phyloP scores from a whole-genome alignment of 352 stramenopile species.

The Phytophthora hybrid region DNA sequence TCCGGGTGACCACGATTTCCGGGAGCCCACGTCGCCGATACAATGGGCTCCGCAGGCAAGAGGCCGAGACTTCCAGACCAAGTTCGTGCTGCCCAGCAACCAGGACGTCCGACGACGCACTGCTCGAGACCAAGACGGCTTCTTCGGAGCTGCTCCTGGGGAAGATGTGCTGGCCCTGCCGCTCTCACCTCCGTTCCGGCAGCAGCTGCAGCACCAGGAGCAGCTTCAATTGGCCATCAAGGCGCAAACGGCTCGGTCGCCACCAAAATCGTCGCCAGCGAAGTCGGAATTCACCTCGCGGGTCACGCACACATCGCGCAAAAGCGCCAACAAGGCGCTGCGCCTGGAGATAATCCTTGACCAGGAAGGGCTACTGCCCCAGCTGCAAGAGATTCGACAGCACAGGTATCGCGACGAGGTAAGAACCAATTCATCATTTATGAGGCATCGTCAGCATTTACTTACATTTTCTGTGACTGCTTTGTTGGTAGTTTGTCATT shows the following conservation, averaged over 20 bases:
- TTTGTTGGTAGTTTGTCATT: neutral
- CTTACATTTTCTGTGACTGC: neutral
- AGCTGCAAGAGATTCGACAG: conserved; percentile 60
- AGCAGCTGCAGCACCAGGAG: conserved; percentile 31
- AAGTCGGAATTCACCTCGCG: conserved; percentile 31
- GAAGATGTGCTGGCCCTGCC: conserved; percentile 42
- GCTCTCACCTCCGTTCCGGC: conserved; percentile 43
- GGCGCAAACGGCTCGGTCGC: conserved; percentile 21
- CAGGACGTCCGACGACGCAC: conserved; percentile 67
- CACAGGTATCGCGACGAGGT: conserved; percentile 65
- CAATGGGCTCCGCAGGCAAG: conserved; percentile 30
- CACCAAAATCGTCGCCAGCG: conserved; percentile 7
- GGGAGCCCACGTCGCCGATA: conserved; percentile 37
- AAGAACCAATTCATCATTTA: conserved; percentile 9
- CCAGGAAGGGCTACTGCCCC: conserved; percentile 62
- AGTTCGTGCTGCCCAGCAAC: conserved; percentile 68
- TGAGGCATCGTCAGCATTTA: too few relatives aligned
- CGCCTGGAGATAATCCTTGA: conserved; percentile 69
- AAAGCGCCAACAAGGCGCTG: conserved; percentile 66
- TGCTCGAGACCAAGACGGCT: conserved; percentile 69
- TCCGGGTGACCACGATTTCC: conserved; percentile 58
- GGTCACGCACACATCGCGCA: conserved; percentile 71
- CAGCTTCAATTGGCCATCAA: conserved; percentile 21
- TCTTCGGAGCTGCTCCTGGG: conserved; percentile 49
- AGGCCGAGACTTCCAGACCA: conserved; percentile 71